Evolutionary conservation across 208 protist species (phyloP).

Genomic region (Spongospora subterranea): DNA sequence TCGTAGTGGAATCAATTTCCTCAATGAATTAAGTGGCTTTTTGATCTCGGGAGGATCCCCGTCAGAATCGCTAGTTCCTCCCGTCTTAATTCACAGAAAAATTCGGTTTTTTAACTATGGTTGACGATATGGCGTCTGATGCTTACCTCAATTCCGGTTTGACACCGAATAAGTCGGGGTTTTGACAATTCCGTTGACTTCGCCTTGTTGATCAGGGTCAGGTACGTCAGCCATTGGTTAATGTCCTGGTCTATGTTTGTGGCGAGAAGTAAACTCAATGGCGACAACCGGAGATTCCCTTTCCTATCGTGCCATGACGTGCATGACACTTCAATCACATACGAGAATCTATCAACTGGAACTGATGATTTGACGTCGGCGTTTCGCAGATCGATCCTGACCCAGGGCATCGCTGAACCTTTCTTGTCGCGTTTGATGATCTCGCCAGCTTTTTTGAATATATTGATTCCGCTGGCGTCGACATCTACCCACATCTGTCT

Average conservation of each 20-base stretch:
- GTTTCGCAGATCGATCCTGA: background rate
- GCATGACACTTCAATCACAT: background rate
- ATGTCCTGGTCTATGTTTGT: background rate
- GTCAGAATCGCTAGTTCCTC: background rate
- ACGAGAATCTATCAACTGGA: background rate
- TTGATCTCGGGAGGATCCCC: background rate
- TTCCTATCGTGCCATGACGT: background rate
- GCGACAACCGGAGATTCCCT: background rate
- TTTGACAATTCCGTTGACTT: background rate
- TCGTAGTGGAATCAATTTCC: background rate
- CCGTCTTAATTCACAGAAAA: background rate
- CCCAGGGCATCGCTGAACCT: background rate
- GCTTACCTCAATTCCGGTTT: no score
- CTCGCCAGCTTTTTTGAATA: constrained; percentile 8
- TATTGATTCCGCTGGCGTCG: background rate
- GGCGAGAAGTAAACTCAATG: constrained; percentile 6
- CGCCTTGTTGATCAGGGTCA: background rate
- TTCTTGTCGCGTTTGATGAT: background rate
- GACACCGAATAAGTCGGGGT: background rate
- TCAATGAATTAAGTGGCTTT: background rate
- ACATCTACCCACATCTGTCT: background rate
- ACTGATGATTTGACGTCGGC: background rate
- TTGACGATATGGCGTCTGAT: background rate
- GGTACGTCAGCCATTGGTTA: constrained; percentile 20
- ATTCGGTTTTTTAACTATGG: background rate